phyloP scores from a whole-genome alignment of 345 rosid genomes.

The Salix exigua region DNA sequence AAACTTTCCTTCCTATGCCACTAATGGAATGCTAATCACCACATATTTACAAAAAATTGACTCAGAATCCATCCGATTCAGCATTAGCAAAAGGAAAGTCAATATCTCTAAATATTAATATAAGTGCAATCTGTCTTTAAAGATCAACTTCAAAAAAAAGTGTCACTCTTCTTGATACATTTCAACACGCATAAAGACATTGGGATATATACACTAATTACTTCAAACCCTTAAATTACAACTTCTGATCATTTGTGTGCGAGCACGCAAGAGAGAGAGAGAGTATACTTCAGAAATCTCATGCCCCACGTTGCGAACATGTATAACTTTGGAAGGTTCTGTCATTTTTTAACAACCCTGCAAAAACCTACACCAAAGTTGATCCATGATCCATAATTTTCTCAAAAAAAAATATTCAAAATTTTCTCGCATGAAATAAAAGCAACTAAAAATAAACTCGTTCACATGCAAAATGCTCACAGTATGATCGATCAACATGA shows the following conservation, averaged over 20 bases:
- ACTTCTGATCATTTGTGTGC: not conserved
- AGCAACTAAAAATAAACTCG: not conserved
- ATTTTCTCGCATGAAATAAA: not conserved
- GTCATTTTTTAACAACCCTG: conserved; percentile 42
- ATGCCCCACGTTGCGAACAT: conserved; percentile 95
- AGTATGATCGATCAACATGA: not conserved
- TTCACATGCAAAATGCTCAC: not conserved
- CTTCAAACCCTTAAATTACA: not conserved
- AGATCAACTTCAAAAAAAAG: not conserved
- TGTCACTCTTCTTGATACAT: not conserved
- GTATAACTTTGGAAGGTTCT: conserved; percentile 94
- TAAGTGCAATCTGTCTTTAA: not conserved
- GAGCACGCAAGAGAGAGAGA: not conserved
- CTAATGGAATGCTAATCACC: not conserved
- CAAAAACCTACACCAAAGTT: conserved; percentile 3
- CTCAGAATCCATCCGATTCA: no score
- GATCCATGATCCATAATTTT: not conserved
- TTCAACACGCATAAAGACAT: not conserved
- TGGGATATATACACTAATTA: not conserved
- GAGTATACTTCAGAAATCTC: conserved; percentile 83
- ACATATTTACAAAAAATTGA: not conserved
- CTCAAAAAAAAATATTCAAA: not conserved
- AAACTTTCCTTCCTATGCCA: not conserved
- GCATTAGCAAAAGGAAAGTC: not conserved
- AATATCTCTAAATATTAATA: not conserved